phyloP scores from a whole-genome alignment of 2,329 filamentous ascomycete genomes.

The Exserohilum rostratum region DNA sequence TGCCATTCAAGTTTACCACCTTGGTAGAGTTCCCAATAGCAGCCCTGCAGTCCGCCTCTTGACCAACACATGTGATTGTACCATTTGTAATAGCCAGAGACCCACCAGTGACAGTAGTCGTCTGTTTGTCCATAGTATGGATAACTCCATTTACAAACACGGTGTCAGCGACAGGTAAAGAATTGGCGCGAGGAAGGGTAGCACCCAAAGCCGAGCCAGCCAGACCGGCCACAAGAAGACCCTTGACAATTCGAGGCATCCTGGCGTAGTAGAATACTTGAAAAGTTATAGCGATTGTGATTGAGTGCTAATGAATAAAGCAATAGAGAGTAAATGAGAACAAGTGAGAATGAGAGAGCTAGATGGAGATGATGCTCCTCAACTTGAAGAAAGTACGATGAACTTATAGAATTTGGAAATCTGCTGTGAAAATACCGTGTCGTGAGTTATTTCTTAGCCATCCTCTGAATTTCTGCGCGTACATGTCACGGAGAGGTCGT shows the following conservation, averaged over 20 bases:
- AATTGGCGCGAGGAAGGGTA: not conserved
- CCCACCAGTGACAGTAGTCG: not conserved
- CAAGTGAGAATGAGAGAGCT: too few species aligned
- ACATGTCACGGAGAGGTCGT: too few species aligned
- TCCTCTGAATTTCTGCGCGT: too few species aligned
- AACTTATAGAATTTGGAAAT: too few species aligned
- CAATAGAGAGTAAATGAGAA: too few species aligned
- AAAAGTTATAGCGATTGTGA: not conserved
- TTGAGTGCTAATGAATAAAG: too few species aligned
- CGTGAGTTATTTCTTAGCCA: too few species aligned
- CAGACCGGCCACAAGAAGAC: not conserved
- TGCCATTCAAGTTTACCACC: constrained; percentile 7
- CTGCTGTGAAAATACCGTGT: too few species aligned
- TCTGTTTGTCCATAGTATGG: constrained; percentile 1
- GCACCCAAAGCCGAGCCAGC: not conserved
- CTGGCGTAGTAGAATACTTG: not conserved
- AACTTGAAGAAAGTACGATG: too few species aligned
- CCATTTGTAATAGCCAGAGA: constrained; percentile 5
- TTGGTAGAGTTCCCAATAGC: constrained; percentile 1
- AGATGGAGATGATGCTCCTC: too few species aligned
- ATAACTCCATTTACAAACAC: constrained; percentile 5
- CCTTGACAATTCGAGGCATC: not conserved
- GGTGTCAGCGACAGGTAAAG: constrained; percentile 1
- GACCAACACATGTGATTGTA: constrained; percentile 3
- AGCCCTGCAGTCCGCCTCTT: constrained; percentile 3